phyloP scores from a whole-genome alignment of 108 stramenopile species.

The Nannochloropsis salina region DNA sequence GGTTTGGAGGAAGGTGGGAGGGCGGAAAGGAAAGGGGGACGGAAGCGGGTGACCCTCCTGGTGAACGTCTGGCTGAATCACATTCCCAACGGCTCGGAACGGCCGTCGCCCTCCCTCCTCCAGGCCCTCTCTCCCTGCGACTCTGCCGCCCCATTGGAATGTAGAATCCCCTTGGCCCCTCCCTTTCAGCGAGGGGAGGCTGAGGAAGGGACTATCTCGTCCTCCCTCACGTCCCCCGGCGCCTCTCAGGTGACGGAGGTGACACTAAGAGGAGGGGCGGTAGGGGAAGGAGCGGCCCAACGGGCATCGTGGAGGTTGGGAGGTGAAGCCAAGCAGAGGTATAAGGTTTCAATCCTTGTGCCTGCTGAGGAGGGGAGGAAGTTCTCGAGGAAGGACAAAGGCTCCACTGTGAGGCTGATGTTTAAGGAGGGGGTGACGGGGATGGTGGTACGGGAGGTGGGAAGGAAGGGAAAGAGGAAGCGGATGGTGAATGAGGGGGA shows the following conservation, averaged over 20 bases:
- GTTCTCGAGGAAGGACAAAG: not conserved
- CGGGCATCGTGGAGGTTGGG: not conserved
- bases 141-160: not conserved
- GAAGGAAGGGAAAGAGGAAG: not conserved
- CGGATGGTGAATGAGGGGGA: not conserved
- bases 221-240: not conserved
- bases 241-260: not conserved
- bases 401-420: not conserved
- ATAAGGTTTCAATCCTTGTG: not conserved
- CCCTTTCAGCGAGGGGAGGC: not conserved
- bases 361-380: not conserved
- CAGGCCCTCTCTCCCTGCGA: not conserved
- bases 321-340: not conserved
- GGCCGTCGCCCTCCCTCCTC: not conserved
- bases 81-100: slow-evolving; percentile 26
- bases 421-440: not conserved
- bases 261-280: not conserved
- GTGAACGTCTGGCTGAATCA: slow-evolving; percentile 57
- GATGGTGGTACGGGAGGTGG: not conserved
- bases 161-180: not conserved
- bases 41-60: slow-evolving; percentile 50
- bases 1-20: not conserved
- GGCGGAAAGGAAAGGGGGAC: too few species aligned
- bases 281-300: not conserved
- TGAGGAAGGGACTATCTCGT: not conserved